These are phyloP conservation scores for Suhomyces pyralidae DNA, from an alignment of 805 yeast species.

Conservation along the genomic window DNA sequence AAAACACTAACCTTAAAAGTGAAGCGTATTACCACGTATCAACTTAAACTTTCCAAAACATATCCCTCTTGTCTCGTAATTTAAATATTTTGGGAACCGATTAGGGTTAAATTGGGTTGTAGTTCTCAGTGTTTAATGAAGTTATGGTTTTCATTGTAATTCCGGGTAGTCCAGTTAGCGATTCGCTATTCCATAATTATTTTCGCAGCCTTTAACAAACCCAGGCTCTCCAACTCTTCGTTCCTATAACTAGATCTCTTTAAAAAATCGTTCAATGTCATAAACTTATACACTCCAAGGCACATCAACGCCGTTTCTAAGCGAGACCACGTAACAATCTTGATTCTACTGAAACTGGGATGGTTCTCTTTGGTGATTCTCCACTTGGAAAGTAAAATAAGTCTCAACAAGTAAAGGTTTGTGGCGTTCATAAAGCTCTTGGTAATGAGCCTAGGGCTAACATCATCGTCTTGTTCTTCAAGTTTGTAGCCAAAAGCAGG, in stretches of 20 bases:
- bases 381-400: conserved; percentile 41
- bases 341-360: conserved; percentile 27
- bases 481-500: conserved; percentile 18
- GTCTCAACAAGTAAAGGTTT: conserved; percentile 31
- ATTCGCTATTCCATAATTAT: too few relatives aligned
- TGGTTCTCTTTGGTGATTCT: conserved; percentile 39
- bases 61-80: too few relatives aligned
- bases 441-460: conserved; percentile 12
- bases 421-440: conserved; percentile 26
- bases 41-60: too few relatives aligned
- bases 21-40: too few relatives aligned
- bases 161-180: too few relatives aligned
- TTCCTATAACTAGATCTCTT: conserved; percentile 13
- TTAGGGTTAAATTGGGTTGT: too few relatives aligned
- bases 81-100: too few relatives aligned
- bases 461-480: not conserved
- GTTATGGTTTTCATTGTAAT: too few relatives aligned
- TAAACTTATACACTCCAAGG: conserved; percentile 33
- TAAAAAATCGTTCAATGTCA: conserved; percentile 36
- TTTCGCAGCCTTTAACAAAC: conserved; percentile 13
- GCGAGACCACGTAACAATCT: conserved; percentile 28
- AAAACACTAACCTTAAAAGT: too few relatives aligned
- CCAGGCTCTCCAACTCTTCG: conserved; percentile 8
- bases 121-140: too few relatives aligned
- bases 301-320: conserved; percentile 34